Percentiles rank a stretch among this genome's conserved stretches.
Evolutionary conservation across 2,329 filamentous ascomycete species (phyloP).

Genomic region (Stemphylium lycopersici): DNA sequence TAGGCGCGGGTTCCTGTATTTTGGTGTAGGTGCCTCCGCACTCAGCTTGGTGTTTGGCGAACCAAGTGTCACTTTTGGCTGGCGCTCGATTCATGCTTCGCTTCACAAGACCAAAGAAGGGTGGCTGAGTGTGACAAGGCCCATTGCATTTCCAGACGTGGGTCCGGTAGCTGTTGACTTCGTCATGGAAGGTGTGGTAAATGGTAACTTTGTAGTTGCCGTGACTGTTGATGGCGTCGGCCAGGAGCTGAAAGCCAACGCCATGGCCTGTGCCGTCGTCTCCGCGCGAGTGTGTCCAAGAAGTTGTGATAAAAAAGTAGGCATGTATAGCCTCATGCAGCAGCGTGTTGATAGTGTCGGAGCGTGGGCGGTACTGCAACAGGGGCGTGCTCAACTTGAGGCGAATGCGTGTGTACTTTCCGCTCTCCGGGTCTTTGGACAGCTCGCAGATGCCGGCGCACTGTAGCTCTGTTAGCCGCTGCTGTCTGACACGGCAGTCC

Average conservation of each 20-base stretch:
- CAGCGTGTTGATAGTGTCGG: slow-evolving; percentile 53
- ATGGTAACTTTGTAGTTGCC: slow-evolving; percentile 51
- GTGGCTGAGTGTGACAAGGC: slow-evolving; percentile 46
- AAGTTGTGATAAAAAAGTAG: slow-evolving; percentile 55
- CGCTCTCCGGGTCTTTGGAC: slow-evolving; percentile 45
- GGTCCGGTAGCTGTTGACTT: slow-evolving; percentile 54
- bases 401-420: slow-evolving; percentile 49
- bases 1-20: slow-evolving; percentile 50
- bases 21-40: slow-evolving; percentile 53
- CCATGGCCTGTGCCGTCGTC: slow-evolving; percentile 54
- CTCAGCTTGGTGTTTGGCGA: slow-evolving; percentile 47
- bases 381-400: slow-evolving; percentile 54
- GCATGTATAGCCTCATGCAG: slow-evolving; percentile 55
- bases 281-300: slow-evolving; percentile 51
- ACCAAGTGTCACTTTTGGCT: slow-evolving; percentile 52
- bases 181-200: slow-evolving; percentile 55
- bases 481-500: slow-evolving; percentile 14
- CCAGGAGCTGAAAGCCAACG: slow-evolving; percentile 51
- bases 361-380: slow-evolving; percentile 52
- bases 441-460: slow-evolving; percentile 56
- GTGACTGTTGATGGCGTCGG: slow-evolving; percentile 54
- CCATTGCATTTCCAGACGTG: slow-evolving; percentile 55
- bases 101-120: slow-evolving; percentile 54
- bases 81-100: slow-evolving; percentile 55
- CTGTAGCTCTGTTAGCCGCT: slow-evolving; percentile 29